These are phyloP conservation scores for Alternaria longipes DNA, from an alignment of 2,329 filamentous ascomycete genomes.

Conservation along the genomic window DNA sequence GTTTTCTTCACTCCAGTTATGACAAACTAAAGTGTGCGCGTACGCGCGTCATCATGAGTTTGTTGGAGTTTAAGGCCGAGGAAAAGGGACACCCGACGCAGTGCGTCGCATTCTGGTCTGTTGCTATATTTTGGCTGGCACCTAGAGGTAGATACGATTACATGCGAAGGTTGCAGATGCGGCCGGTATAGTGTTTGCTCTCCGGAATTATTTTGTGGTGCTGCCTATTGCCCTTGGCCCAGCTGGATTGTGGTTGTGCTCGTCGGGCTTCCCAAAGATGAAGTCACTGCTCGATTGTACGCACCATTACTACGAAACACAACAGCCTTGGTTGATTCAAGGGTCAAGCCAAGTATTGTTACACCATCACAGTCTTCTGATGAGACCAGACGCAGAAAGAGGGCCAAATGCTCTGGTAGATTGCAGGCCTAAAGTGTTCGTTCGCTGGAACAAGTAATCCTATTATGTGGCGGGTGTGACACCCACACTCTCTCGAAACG, in stretches of 20 bases:
- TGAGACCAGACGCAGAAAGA: constrained; percentile 17
- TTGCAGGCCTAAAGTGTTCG: constrained; percentile 26
- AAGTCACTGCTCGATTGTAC: constrained; percentile 1
- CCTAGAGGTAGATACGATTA: not conserved
- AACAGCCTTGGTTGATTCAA: not conserved
- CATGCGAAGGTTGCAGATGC: constrained; percentile 1
- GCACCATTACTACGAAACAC: not conserved
- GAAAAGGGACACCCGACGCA: not conserved
- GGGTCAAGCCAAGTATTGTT: constrained; percentile 5
- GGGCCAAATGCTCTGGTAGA: constrained; percentile 28
- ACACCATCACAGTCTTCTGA: constrained; percentile 14
- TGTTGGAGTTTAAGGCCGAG: not conserved
- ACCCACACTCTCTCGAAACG: not conserved
- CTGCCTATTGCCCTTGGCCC: not conserved
- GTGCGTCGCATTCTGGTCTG: not conserved
- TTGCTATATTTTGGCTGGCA: not conserved
- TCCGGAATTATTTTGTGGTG: not conserved
- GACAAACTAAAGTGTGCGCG: not conserved
- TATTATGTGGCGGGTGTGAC: constrained; percentile 7
- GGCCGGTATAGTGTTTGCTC: constrained; percentile 7
- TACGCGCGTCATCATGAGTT: not conserved
- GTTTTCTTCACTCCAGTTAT: not conserved
- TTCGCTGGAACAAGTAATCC: constrained; percentile 33
- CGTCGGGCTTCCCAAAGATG: not conserved
- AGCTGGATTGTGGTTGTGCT: not conserved